Evolutionary conservation across 2,329 filamentous ascomycete species (phyloP).

Genomic region (Lecanosticta acicola): DNA sequence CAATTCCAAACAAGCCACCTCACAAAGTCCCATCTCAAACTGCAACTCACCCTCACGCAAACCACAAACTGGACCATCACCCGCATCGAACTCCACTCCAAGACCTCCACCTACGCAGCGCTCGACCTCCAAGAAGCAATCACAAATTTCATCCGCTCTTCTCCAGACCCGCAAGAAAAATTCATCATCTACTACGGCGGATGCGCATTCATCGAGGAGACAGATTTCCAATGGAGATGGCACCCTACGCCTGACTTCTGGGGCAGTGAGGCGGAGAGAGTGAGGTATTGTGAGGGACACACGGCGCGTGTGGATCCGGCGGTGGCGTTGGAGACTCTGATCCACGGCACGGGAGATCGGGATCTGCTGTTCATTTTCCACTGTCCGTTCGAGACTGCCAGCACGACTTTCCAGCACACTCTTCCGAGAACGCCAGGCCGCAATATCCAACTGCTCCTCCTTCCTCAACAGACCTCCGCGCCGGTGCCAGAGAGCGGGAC

Average conservation of each 20-base stretch:
- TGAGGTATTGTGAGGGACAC: background rate
- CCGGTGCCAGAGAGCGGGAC: too few species aligned
- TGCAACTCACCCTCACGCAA: too few species aligned
- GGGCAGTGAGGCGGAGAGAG: background rate
- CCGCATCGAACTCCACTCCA: background rate
- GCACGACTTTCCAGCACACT: background rate
- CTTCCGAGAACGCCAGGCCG: background rate
- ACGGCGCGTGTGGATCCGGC: background rate
- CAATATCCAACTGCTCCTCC: background rate
- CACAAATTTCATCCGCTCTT: background rate
- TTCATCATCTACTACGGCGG: background rate
- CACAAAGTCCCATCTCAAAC: background rate
- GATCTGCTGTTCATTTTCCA: background rate
- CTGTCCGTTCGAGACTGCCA: background rate
- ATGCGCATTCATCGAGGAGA: background rate
- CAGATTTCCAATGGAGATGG: background rate
- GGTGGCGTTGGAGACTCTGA: background rate
- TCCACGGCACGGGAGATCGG: background rate
- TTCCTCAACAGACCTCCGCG: background rate
- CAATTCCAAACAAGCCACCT: background rate
- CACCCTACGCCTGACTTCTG: background rate
- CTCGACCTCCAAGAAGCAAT: background rate
- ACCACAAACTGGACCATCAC: background rate
- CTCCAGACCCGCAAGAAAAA: background rate
- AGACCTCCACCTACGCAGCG: background rate